These are phyloP conservation scores for Amanita pseudoporphyria DNA, from an alignment of 768 basidiomycete species.

Conservation along the genomic window DNA sequence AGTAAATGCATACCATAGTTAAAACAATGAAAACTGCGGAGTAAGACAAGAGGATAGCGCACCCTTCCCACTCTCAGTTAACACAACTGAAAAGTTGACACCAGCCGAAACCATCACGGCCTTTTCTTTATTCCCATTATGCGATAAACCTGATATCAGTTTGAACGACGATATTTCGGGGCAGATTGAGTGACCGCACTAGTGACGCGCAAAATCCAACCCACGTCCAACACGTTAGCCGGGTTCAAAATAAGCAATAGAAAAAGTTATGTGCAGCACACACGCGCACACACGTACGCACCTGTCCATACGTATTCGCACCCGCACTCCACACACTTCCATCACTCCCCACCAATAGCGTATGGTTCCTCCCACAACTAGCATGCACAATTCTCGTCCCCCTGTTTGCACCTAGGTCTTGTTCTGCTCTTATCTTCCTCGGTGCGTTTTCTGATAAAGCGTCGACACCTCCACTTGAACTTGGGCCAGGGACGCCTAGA, in stretches of 20 bases:
- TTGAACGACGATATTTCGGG: conserved; percentile 64
- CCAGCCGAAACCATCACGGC: conserved; percentile 74
- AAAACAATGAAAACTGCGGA: no score
- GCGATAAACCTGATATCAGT: conserved; percentile 45
- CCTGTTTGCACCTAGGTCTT: conserved; percentile 47
- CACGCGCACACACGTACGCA: no score
- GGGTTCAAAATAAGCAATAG: not conserved
- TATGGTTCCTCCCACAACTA: conserved; percentile 77
- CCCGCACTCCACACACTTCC: conserved; percentile 84
- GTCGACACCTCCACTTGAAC: conserved; percentile 23
- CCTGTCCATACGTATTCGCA: conserved; percentile 74
- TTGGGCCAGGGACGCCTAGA: conserved; percentile 41
- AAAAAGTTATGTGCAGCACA: no score
- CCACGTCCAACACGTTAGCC: not conserved
- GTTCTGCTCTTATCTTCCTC: conserved; percentile 40
- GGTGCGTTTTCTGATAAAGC: conserved; percentile 72
- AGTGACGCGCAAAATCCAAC: no score
- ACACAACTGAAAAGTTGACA: conserved; percentile 71
- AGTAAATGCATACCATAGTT: conserved; percentile 1
- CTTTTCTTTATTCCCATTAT: conserved; percentile 50
- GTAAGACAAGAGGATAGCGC: conserved; percentile 11
- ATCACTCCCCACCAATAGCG: conserved; percentile 70
- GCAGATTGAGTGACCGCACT: conserved; percentile 66
- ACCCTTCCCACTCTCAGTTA: conserved; percentile 81
- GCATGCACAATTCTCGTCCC: conserved; percentile 68